Evolutionary conservation across 306 rosid species (phyloP).

Genomic region (Hippophae tibetana): DNA sequence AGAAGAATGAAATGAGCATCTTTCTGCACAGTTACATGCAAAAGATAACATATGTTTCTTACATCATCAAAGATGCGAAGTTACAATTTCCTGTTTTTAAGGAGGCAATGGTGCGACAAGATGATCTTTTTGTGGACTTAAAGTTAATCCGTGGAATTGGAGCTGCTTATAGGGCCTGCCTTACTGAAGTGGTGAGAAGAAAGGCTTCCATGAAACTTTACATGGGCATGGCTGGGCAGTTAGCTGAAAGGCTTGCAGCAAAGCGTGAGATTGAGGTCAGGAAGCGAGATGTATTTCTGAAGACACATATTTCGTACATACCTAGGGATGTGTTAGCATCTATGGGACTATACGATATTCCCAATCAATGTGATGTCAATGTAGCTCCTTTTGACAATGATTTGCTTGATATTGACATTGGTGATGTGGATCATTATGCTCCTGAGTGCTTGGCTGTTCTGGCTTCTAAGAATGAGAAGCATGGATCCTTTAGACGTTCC

Average conservation of each 20-base stretch:
- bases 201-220: constrained; percentile 88
- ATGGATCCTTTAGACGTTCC: constrained; percentile 47
- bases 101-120: constrained; percentile 94
- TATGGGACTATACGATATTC: constrained; percentile 79
- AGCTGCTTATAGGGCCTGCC: constrained; percentile 90
- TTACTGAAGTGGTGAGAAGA: constrained; percentile 91
- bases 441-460: constrained; percentile 65
- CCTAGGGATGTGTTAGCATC: constrained; percentile 78
- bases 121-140: constrained; percentile 60
- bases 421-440: constrained; percentile 76
- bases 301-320: constrained; percentile 45
- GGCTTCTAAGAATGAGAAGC: constrained; percentile 55
- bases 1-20: constrained; percentile 75
- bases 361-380: constrained; percentile 89
- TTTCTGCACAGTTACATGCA: constrained; percentile 79
- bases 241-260: constrained; percentile 88
- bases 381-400: constrained; percentile 75
- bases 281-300: constrained; percentile 73
- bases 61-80: constrained; percentile 77
- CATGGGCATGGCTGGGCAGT: constrained; percentile 99
- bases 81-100: constrained; percentile 90
- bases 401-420: constrained; percentile 82
- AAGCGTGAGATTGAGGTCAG: constrained; percentile 78
- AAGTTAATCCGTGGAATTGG: constrained; percentile 75
- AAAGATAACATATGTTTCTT: constrained; percentile 57